Percentiles rank a stretch among this genome's conserved stretches.
These are phyloP conservation scores for Cryphonectria radicalis DNA, from an alignment of 2,329 filamentous ascomycete genomes.

Conservation along the genomic window DNA sequence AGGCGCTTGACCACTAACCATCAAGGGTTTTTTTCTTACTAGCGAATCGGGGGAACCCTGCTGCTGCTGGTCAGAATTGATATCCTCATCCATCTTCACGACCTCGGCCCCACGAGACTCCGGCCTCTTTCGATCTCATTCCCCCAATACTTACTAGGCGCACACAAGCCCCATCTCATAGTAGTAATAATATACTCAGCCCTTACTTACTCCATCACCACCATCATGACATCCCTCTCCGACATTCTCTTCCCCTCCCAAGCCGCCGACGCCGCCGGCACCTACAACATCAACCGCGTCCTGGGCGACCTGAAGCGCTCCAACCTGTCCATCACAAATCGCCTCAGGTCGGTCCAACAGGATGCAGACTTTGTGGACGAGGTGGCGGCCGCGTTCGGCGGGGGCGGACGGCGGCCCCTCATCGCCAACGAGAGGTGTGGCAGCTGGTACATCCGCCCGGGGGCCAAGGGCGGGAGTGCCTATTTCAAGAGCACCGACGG, in stretches of 20 bases:
- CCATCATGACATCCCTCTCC: slow-evolving; percentile 38
- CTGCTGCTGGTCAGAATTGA: neutral
- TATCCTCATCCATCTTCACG: neutral
- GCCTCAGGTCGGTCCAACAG: slow-evolving; percentile 75
- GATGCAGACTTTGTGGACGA: slow-evolving; percentile 76
- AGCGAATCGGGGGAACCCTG: neutral
- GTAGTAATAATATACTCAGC: neutral
- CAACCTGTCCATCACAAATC: slow-evolving; percentile 79
- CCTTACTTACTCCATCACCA: too few relatives aligned
- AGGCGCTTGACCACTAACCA: neutral
- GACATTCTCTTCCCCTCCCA: slow-evolving; percentile 55
- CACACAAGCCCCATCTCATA: neutral
- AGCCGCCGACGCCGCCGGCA: slow-evolving; percentile 49
- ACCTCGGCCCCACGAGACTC: neutral
- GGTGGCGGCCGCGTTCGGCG: slow-evolving; percentile 57
- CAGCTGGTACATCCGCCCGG: slow-evolving; percentile 85
- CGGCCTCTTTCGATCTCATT: neutral
- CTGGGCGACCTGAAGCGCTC: slow-evolving; percentile 75
- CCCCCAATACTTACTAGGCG: neutral
- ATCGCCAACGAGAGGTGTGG: slow-evolving; percentile 95
- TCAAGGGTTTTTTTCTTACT: neutral
- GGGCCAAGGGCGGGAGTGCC: slow-evolving; percentile 69
- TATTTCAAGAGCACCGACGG: slow-evolving; percentile 99
- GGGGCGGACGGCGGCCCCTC: slow-evolving; percentile 65
- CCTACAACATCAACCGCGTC: slow-evolving; percentile 67